Percentiles rank a stretch among this genome's conserved stretches.
Evolutionary conservation across 345 rosid genomes (phyloP).

Genomic region (Gossypium anomalum): DNA sequence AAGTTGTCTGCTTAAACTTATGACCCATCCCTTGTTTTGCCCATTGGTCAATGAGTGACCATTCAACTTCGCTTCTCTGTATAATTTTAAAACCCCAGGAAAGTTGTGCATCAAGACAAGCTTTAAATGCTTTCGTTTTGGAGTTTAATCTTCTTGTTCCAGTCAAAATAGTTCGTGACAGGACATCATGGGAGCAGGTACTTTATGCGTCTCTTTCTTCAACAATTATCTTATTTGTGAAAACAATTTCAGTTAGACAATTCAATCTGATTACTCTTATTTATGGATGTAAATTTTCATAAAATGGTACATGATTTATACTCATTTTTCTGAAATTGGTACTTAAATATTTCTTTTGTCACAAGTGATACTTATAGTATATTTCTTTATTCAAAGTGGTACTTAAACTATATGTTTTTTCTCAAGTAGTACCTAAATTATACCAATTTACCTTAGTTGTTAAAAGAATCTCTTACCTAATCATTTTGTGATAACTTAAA

Average conservation of each 20-base stretch:
- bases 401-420: no score
- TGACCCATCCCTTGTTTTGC: neutral
- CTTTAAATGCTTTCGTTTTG: neutral
- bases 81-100: neutral
- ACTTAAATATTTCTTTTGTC: no score
- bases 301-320: no score
- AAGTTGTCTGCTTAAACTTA: neutral
- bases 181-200: neutral
- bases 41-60: neutral
- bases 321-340: no score
- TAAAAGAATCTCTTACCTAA: no score
- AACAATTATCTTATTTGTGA: neutral
- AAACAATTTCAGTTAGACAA: neutral
- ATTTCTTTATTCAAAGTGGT: no score
- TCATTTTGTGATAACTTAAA: no score
- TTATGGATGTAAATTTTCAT: no score
- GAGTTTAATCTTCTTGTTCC: no score
- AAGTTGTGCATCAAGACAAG: neutral
- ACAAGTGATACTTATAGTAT: no score
- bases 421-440: no score
- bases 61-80: neutral
- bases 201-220: neutral
- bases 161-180: neutral
- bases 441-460: no score
- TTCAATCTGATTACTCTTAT: neutral